These are phyloP conservation scores for Pythium aphanidermatum DNA, from an alignment of 352 stramenopile genomes.

Conservation along the genomic window DNA sequence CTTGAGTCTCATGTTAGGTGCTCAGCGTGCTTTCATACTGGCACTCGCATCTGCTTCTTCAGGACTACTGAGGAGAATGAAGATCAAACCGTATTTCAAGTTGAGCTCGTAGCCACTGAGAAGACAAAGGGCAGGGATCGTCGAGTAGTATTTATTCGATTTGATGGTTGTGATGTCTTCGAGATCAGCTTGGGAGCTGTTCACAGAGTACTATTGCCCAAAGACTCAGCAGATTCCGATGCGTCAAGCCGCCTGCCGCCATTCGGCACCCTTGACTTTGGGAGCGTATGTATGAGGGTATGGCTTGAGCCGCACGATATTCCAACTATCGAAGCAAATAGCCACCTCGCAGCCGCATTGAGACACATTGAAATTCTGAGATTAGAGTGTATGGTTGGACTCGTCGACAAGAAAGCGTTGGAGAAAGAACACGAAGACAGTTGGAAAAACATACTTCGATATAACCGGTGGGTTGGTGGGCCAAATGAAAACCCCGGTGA, in stretches of 20 bases:
- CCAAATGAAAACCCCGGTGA: too few relatives aligned
- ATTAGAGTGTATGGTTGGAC: too few relatives aligned
- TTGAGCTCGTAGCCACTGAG: conserved; percentile 11
- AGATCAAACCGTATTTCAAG: conserved; percentile 28
- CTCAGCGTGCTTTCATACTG: conserved; percentile 41
- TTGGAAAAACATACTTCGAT: too few relatives aligned
- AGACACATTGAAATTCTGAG: conserved; percentile 9
- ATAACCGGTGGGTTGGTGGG: too few relatives aligned
- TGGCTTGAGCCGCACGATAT: conserved; percentile 27
- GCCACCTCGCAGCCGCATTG: conserved; percentile 12
- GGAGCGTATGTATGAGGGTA: conserved; percentile 25
- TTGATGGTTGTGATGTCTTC: conserved; percentile 21
- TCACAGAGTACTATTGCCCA: conserved; percentile 4
- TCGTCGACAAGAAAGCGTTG: too few relatives aligned
- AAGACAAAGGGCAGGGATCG: too few relatives aligned
- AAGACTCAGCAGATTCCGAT: background rate
- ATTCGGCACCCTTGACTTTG: conserved; percentile 25
- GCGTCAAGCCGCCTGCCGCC: conserved; percentile 12
- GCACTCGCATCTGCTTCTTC: conserved; percentile 30
- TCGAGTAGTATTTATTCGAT: conserved; percentile 28
- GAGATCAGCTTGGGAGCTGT: conserved; percentile 16
- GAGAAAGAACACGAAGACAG: too few relatives aligned
- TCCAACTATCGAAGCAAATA: background rate
- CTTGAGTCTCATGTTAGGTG: too few relatives aligned
- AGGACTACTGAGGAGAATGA: conserved; percentile 6